Base-by-base conservation (phyloP, 177 flowering plant species). In the Vitis hybrid region DNA sequence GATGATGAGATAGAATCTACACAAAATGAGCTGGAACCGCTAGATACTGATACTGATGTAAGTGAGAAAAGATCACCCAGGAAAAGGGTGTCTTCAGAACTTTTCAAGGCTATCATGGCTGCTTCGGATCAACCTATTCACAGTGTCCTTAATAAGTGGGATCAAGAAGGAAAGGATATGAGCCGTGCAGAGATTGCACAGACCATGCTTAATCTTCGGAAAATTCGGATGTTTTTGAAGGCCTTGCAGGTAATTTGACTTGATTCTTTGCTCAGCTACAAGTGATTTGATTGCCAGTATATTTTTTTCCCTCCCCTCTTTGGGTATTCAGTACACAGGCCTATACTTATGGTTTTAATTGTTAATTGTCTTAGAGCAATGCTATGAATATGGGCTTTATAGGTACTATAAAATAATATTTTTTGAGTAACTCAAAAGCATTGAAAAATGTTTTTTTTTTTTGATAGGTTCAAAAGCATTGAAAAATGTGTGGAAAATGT, bases 201-300 rank as follows among this genome's bases (percentile, higher is more conserved):
- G 39, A 73, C 82, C 61, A 80, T 86, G 86, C 39, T 69, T 18
- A 66, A 70, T 67, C 88, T 94, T 70, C 86, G 94, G 20, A 87
- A 63, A 61, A 85, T 88, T 48, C 73, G 70, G 45, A 69, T 86
- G 80, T 90, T 56, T 77, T 79, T 71, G 26, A 92, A 74, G 84
- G 98, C 98, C 18, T 79, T 92, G 80, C 89, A 91, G 98, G 98
- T 93, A 9, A 67, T 31, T 71, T 72, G n/a, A 51, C 60, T 62
- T 66, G 10, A 51, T 48, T 48, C 58, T 63, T 60, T 52, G 12
- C 55, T 61, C 1, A 20, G 18, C 51, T 67, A 33, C 51, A 33
- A 29, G 48, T 19, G 11, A 60, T 55, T 48, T 59, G 1, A 7
- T 62, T 57, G 69, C 13, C 19, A 60, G 14, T 0, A 10, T 12